Evolutionary conservation across 1,284 basidiomycete species (phyloP).

Genomic region (Cryptococcus amylolentus): DNA sequence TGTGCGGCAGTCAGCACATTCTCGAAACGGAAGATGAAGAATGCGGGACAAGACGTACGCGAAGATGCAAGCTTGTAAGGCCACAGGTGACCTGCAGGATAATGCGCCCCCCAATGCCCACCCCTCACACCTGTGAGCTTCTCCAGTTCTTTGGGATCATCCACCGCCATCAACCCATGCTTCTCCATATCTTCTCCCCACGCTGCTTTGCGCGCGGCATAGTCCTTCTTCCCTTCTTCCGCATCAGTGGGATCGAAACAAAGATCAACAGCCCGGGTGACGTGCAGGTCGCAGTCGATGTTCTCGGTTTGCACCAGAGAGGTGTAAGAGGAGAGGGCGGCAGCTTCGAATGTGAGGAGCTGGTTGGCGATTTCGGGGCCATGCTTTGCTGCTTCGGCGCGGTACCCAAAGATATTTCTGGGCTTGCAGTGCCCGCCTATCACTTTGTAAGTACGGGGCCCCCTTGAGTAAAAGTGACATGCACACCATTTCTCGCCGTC

Average conservation of each 20-base stretch:
- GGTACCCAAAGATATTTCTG: constrained; percentile 36
- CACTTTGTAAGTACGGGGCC: neutral
- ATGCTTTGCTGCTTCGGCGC: constrained; percentile 23
- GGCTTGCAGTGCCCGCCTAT: constrained; percentile 41
- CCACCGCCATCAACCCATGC: constrained; percentile 15
- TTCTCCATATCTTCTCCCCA: constrained; percentile 9
- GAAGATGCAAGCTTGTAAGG: constrained; percentile 31
- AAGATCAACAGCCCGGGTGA: constrained; percentile 33
- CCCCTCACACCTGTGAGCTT: constrained; percentile 20
- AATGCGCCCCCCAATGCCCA: constrained; percentile 21
- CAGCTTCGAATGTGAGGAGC: constrained; percentile 22
- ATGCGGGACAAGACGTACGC: constrained; percentile 12
- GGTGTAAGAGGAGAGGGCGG: constrained; percentile 21
- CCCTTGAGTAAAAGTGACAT: neutral
- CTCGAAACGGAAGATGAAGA: neutral
- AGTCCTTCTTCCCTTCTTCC: constrained; percentile 13
- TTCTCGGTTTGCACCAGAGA: constrained; percentile 22
- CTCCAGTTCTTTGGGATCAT: constrained; percentile 18
- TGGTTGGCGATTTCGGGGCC: constrained; percentile 29
- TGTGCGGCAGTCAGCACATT: constrained; percentile 2
- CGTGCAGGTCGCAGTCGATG: constrained; percentile 37
- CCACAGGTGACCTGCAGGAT: constrained; percentile 33
- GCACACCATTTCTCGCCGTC: constrained; percentile 36
- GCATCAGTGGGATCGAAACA: constrained; percentile 25
- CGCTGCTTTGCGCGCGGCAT: constrained; percentile 13